Evolutionary conservation across 169 alveolate species (phyloP).

Genomic region (Babesia divergens): DNA sequence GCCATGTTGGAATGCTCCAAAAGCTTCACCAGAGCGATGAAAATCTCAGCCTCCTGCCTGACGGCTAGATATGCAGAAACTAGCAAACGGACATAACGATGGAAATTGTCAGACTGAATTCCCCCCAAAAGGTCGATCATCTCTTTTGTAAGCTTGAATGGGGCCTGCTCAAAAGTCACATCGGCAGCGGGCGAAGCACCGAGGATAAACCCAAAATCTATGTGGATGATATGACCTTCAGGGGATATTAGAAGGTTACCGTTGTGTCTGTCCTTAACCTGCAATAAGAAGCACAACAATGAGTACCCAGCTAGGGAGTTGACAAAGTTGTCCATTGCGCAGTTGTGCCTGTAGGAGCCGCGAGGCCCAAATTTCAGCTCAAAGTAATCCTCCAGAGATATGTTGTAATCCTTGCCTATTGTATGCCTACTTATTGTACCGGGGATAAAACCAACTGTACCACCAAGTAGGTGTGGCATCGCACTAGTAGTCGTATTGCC

Average conservation of each 20-base stretch:
- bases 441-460: constrained; percentile 86
- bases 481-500: no score
- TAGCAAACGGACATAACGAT: constrained; percentile 47
- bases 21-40: constrained; percentile 56
- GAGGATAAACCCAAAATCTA: constrained; percentile 96
- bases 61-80: constrained; percentile 73
- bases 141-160: constrained; percentile 93
- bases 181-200: constrained; percentile 95
- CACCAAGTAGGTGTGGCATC: constrained; percentile 75
- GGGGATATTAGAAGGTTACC: constrained; percentile 92
- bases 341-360: constrained; percentile 38
- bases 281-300: constrained; percentile 80
- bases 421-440: constrained; percentile 82
- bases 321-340: constrained; percentile 90
- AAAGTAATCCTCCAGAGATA: constrained; percentile 68
- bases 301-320: constrained; percentile 92
- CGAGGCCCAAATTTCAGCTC: constrained; percentile 45
- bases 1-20: constrained; percentile 90
- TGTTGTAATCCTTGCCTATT: constrained; percentile 73
- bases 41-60: constrained; percentile 16
- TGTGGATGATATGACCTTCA: constrained; percentile 93
- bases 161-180: constrained; percentile 94
- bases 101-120: constrained; percentile 49
- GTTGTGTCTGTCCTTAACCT: constrained; percentile 91
- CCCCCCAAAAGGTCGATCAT: constrained; percentile 94